Conservation (phyloP, 2,329 filamentous ascomycete species). For the Pseudogymnoascus sp. region DNA sequence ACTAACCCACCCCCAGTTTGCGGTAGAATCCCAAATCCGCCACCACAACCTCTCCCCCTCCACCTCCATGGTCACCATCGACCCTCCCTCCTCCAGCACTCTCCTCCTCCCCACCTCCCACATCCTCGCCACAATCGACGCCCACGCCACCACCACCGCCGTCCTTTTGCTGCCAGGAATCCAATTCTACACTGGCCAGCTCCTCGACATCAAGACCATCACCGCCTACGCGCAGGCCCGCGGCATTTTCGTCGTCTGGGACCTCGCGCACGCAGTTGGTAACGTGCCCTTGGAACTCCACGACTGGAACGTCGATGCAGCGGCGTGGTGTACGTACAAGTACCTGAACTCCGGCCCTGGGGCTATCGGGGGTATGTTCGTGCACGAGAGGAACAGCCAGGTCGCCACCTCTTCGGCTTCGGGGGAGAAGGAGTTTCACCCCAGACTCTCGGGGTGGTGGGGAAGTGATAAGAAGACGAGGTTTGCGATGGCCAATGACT, state of each 20-base stretch:
- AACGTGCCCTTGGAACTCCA: slow-evolving; percentile 66
- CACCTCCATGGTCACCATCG: slow-evolving; percentile 60
- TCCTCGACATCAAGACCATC: slow-evolving; percentile 65
- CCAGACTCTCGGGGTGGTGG: slow-evolving; percentile 72
- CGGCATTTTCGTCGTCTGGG: slow-evolving; percentile 66
- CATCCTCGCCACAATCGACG: slow-evolving; percentile 58
- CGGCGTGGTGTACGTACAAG: slow-evolving; percentile 77
- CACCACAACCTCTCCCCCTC: slow-evolving; percentile 56
- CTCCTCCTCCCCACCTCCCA: slow-evolving; percentile 53
- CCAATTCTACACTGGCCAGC: slow-evolving; percentile 74
- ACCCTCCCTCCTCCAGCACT: slow-evolving; percentile 38
- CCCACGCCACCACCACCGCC: slow-evolving; percentile 56
- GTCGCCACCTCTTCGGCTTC: slow-evolving; percentile 17
- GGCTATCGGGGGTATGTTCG: slow-evolving; percentile 63
- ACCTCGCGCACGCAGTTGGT: slow-evolving; percentile 69
- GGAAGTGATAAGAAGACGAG: slow-evolving; percentile 60
- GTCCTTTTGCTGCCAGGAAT: slow-evolving; percentile 69
- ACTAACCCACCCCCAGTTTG: slow-evolving; percentile 46
- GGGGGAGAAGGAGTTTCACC: slow-evolving; percentile 31
- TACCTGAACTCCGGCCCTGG: slow-evolving; percentile 73
- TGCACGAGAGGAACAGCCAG: slow-evolving; percentile 46
- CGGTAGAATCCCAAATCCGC: slow-evolving; percentile 64
- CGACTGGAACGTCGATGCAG: slow-evolving; percentile 70
- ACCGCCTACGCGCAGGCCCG: slow-evolving; percentile 59
- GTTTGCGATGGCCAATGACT: slow-evolving; percentile 70